phyloP scores from a whole-genome alignment of 345 rosid species.

The Kernera saxatilis region DNA sequence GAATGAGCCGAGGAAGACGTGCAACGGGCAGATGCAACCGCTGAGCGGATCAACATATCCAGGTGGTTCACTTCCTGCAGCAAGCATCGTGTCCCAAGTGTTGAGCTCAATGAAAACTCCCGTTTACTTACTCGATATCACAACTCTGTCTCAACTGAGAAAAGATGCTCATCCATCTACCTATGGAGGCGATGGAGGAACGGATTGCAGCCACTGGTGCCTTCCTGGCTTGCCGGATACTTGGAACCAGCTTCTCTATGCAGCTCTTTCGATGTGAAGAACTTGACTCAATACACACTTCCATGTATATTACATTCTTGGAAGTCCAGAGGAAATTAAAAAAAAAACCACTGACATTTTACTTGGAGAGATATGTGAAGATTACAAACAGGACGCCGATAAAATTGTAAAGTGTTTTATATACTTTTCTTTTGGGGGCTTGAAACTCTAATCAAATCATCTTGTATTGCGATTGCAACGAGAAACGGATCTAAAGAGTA shows the following conservation, averaged over 20 bases:
- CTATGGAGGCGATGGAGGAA: conserved; percentile 48
- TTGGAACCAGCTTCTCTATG: conserved; percentile 93
- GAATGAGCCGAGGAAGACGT: conserved; percentile 59
- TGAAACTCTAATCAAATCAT: neutral
- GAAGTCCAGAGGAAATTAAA: neutral
- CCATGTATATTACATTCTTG: conserved; percentile 12
- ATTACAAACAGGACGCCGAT: neutral
- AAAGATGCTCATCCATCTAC: conserved; percentile 91
- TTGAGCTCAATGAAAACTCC: conserved; percentile 49
- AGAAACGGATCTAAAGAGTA: neutral
- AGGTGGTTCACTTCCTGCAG: conserved; percentile 64
- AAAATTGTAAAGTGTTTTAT: conserved; percentile 6
- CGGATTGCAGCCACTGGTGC: conserved; percentile 95
- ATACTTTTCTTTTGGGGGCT: neutral
- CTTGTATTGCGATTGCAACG: conserved; percentile 9
- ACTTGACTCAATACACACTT: conserved; percentile 8
- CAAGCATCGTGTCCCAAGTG: conserved; percentile 49
- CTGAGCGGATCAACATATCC: conserved; percentile 69
- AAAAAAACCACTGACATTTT: conserved; percentile 1
- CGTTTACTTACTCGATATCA: conserved; percentile 75
- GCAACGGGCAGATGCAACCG: conserved; percentile 60
- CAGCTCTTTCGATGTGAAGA: conserved; percentile 55
- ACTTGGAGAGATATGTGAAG: conserved; percentile 2
- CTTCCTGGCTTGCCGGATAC: conserved; percentile 94
- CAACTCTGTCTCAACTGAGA: conserved; percentile 76